Evolutionary conservation across 192 early-diverging fungal genomes (phyloP).

Genomic region (Backusella psychrophila): DNA sequence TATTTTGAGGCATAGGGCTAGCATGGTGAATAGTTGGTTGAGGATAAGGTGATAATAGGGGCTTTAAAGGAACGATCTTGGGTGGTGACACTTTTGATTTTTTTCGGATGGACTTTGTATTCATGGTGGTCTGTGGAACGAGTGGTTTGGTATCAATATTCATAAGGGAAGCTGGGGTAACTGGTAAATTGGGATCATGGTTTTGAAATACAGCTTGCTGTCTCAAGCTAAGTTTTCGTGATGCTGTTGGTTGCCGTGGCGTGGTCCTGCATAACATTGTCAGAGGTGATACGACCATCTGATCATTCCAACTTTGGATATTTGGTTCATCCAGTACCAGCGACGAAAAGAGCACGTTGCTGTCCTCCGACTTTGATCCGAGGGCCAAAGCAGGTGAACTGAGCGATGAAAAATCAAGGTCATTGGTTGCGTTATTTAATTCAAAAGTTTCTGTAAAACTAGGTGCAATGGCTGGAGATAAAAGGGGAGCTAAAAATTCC

Average conservation of each 20-base stretch:
- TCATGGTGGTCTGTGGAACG: not conserved
- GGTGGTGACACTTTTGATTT: not conserved
- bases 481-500: slow-evolving; percentile 1
- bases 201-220: not conserved
- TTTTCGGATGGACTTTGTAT: not conserved
- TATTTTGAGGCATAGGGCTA: not conserved
- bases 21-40: not conserved
- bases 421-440: not conserved
- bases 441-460: not conserved
- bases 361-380: not conserved
- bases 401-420: not conserved
- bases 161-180: not conserved
- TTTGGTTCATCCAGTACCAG: not conserved
- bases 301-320: not conserved
- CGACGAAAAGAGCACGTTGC: not conserved
- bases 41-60: not conserved
- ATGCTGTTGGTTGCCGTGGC: not conserved
- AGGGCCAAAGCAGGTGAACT: not conserved
- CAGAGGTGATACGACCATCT: not conserved
- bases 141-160: not conserved
- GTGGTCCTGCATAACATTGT: not conserved
- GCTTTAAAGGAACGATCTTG: slow-evolving; percentile 2
- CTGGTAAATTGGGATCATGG: not conserved
- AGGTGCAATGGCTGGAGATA: not conserved
- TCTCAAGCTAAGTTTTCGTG: not conserved